phyloP scores from a whole-genome alignment of 257 asterid genomes.

The Asclepias syriaca region DNA sequence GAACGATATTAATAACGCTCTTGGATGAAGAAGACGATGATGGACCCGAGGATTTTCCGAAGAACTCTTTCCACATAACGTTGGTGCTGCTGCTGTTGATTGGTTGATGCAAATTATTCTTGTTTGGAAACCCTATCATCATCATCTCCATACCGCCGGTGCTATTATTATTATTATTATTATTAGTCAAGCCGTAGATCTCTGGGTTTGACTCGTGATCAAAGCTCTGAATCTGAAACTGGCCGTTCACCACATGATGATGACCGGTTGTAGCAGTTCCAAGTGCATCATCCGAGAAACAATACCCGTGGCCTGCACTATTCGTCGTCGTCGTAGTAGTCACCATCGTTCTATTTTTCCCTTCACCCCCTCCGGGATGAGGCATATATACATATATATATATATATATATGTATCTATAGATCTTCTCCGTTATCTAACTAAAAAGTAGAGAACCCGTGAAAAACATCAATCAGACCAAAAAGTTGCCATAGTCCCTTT shows the following conservation, averaged over 20 bases:
- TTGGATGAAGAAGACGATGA: conserved; percentile 46
- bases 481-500: conserved; percentile 20
- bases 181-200: conserved; percentile 47
- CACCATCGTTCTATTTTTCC: conserved; percentile 29
- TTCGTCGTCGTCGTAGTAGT: conserved; percentile 30
- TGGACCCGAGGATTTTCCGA: conserved; percentile 27
- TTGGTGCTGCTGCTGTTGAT: conserved; percentile 2
- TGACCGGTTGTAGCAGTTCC: conserved; percentile 24
- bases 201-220: conserved; percentile 30
- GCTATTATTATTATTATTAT: no score
- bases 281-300: conserved; percentile 26
- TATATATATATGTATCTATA: no score
- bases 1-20: conserved; percentile 20
- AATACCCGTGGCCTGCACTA: conserved; percentile 30
- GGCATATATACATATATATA: conserved; percentile 26
- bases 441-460: background rate
- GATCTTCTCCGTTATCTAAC: background rate
- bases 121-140: conserved; percentile 62
- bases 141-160: conserved; percentile 48
- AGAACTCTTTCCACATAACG: conserved; percentile 45
- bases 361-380: conserved; percentile 28
- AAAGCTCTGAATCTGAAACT: conserved; percentile 36
- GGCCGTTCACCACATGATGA: conserved; percentile 30
- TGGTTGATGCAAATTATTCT: conserved; percentile 25
- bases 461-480: conserved; percentile 14